Base-by-base conservation (phyloP, 164 flowering plant species). In the Vitis labrusca region DNA sequence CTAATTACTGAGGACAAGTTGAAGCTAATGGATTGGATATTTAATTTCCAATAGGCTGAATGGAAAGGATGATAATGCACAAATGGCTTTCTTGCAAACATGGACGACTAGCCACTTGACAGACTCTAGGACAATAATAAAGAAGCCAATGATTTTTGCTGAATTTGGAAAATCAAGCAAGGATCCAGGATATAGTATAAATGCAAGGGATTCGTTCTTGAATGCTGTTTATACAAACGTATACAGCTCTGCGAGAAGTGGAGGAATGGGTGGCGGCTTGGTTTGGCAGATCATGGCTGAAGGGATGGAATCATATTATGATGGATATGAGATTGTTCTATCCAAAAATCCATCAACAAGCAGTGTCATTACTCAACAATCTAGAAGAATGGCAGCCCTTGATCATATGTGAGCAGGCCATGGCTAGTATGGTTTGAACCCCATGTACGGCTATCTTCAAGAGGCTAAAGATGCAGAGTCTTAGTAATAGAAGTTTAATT, bases 121-220 rank as follows among this genome's bases (percentile, higher is more conserved):
- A n/a, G 85, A 82, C 68, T 67, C 79, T 0, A 63, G 6, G 56
- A 65, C 53, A 1, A 59, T 68, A 0, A 11, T 79, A 13, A 77
- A 57, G 71, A 82, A 79, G 60, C 85, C 85, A 4, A 14, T 82
- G 67, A 53, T 79, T 19, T 67, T 82, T 5, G 14, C 72, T 0
- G 85, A 79, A 32, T 82, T 82, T 50, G 85, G 85, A 12, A 79
- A 68, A 66, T 79, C 83, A 1, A 53, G 61, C 44, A 79, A 73
- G 59, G 73, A 62, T 15, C 29, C 75, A 32, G 82, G 73, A 3
- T 79, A 66, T 68, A 75, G 71, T 16, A 17, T 23, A 10, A 23
- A 7, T 16, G 29, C 5, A 0, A 77, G 82, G 57, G 78, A 79
- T 50, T 3, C 55, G 8, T 74, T 68, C 73, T 65, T 79, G 32